Percentiles rank a stretch among this genome's conserved stretches.
Conservation (phyloP, 106 monocot species). For the Hemerocallis citrina region DNA sequence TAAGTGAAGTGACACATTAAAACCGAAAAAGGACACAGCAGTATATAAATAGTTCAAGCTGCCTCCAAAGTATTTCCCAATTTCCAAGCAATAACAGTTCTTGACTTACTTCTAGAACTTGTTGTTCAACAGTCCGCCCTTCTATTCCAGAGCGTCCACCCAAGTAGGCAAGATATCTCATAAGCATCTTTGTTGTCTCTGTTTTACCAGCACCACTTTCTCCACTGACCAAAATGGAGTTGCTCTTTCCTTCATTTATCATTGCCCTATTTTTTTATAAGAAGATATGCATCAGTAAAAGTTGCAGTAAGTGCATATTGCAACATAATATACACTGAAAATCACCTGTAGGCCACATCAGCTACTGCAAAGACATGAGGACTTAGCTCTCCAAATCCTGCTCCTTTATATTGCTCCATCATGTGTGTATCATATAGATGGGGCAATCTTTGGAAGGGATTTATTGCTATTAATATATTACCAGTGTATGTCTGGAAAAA, state of each 20-base stretch:
- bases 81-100: not conserved
- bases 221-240: conserved; percentile 89
- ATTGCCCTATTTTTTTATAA: conserved; percentile 46
- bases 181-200: conserved; percentile 88
- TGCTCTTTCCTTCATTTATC: conserved; percentile 90
- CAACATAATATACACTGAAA: not conserved
- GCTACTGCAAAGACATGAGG: conserved; percentile 53
- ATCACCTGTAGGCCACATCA: conserved; percentile 41
- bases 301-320: not conserved
- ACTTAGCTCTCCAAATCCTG: conserved; percentile 40
- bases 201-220: conserved; percentile 98
- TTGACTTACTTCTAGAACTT: conserved; percentile 49
- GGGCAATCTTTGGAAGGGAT: conserved; percentile 46
- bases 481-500: conserved; percentile 40
- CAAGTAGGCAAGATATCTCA: conserved; percentile 78
- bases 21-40: not conserved
- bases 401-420: conserved; percentile 51
- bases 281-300: conserved; percentile 6
- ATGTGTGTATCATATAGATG: conserved; percentile 49
- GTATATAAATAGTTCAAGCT: not conserved
- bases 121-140: conserved; percentile 77
- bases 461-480: conserved; percentile 44
- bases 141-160: conserved; percentile 64
- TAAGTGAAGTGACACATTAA: not conserved
- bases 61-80: not conserved